phyloP scores from a whole-genome alignment of 176 grass and related monocot genomes.

The Zoysia pacifica region DNA sequence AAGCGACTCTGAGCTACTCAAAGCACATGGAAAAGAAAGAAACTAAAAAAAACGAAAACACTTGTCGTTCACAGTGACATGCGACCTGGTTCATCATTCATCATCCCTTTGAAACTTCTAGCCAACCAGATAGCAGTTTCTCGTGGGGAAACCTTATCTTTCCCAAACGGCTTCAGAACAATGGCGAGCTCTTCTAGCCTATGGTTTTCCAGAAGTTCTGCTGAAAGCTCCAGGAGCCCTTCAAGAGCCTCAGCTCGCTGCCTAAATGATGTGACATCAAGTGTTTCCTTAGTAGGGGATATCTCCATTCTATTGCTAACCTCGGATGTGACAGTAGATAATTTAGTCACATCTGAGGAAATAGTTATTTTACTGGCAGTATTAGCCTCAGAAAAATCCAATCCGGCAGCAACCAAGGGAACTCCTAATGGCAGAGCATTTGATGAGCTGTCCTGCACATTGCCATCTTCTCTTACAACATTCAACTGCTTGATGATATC shows the following conservation, averaged over 20 bases:
- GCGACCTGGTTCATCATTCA: conserved; percentile 71
- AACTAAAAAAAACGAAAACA: neutral
- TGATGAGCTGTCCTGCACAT: conserved; percentile 50
- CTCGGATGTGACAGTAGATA: conserved; percentile 10
- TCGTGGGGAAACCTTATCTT: conserved; percentile 91
- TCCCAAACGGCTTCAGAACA: conserved; percentile 97
- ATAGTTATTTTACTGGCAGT: conserved; percentile 27
- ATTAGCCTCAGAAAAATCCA: conserved; percentile 34
- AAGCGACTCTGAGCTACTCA: conserved; percentile 35
- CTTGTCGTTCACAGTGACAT: conserved; percentile 14
- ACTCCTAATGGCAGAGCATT: conserved; percentile 30
- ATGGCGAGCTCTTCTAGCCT: conserved; percentile 86
- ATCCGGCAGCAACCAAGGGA: conserved; percentile 14
- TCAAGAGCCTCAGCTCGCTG: conserved; percentile 93
- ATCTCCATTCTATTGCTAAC: conserved; percentile 38
- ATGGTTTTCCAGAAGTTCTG: conserved; percentile 73
- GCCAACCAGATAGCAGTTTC: conserved; percentile 97
- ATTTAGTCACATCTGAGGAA: conserved; percentile 38
- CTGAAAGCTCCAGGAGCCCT: conserved; percentile 92
- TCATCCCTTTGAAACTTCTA: conserved; percentile 98
- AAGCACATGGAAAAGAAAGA: conserved; percentile 18
- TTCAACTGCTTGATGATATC: conserved; percentile 53
- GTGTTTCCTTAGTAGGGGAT: conserved; percentile 63
- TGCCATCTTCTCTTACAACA: conserved; percentile 57
- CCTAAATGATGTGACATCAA: conserved; percentile 95